These are phyloP conservation scores for Mesembryanthemum crystallinum DNA, from an alignment of 148 eudicot genomes.

Conservation along the genomic window DNA sequence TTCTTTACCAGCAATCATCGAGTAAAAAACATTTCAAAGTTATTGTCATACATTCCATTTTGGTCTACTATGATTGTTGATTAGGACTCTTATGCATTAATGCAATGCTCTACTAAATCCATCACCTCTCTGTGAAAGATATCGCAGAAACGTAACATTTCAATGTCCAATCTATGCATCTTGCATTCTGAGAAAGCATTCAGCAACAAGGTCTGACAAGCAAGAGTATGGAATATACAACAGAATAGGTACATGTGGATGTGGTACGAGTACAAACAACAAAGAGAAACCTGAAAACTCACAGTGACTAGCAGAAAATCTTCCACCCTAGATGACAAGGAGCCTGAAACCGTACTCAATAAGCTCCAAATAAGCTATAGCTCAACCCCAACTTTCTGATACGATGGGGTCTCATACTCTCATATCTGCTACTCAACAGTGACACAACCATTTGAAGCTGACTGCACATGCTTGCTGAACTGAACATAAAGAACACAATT, in stretches of 20 bases:
- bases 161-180: neutral
- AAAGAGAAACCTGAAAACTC: neutral
- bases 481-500: slow-evolving; percentile 19
- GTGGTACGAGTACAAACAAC: neutral
- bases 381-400: neutral
- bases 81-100: neutral
- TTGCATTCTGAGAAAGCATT: neutral
- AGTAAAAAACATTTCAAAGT: neutral
- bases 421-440: slow-evolving; percentile 44
- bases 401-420: neutral
- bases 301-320: neutral
- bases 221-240: neutral
- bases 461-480: slow-evolving; percentile 63
- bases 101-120: too few relatives aligned
- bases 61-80: neutral
- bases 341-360: neutral
- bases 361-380: neutral
- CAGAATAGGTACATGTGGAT: neutral
- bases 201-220: neutral
- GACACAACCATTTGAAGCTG: slow-evolving; percentile 68
- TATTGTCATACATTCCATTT: too few relatives aligned
- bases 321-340: neutral
- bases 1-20: too few relatives aligned
- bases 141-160: neutral
- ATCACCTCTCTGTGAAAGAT: neutral